Evolutionary conservation across 2,329 filamentous ascomycete species (phyloP), one percentile per base, ranked within the genome.

Genomic region (Cladophialophora carrionii): DNA sequence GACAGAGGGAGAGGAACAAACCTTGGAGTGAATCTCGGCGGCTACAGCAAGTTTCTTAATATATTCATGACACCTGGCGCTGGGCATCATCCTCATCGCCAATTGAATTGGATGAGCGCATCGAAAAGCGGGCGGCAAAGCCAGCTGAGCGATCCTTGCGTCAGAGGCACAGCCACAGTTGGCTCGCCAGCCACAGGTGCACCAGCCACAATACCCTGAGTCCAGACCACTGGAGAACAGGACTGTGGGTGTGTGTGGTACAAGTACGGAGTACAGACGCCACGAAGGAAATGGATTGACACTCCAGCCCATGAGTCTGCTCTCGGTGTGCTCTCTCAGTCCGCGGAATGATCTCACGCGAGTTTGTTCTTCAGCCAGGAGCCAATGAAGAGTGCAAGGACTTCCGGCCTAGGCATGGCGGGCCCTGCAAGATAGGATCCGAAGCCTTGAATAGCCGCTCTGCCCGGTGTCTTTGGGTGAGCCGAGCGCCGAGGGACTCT

Each of bases 1-100:
- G 20, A 26, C 7, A 20, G 24, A 51, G 41, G 7, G 37, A 43
- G 37, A 43, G 17, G 9, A 57, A 58, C 54, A 57, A 54, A 48
- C 49, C 34, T 60, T 48, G 41, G 32, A 32, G 17, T 31, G 10
- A 55, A n/a, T 8, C 8, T 48, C 49, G 59, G 59, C 59, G 59
- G 59, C 51, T 61, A 61, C 51, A 52, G 49, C 22, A 26, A 55
- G 58, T 43, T 61, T 60, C 57, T 41, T 60, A 60, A 53, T 60
- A 60, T 60, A 60, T 53, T 51, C 57, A 53, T 60, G 46, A 43
- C 46, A 51, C 48, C 34, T 53, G 46, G 52, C 24, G 48, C 57
- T 60, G 57, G 57, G 57, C 57, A 60, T 53, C 48, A 53, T 60
- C 46, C 29, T 24, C 29, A 32, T 60, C 48, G 57, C 57, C 57